Evolutionary conservation across 2,329 filamentous ascomycete species (phyloP).

Genomic region (Cryphonectria japonica): DNA sequence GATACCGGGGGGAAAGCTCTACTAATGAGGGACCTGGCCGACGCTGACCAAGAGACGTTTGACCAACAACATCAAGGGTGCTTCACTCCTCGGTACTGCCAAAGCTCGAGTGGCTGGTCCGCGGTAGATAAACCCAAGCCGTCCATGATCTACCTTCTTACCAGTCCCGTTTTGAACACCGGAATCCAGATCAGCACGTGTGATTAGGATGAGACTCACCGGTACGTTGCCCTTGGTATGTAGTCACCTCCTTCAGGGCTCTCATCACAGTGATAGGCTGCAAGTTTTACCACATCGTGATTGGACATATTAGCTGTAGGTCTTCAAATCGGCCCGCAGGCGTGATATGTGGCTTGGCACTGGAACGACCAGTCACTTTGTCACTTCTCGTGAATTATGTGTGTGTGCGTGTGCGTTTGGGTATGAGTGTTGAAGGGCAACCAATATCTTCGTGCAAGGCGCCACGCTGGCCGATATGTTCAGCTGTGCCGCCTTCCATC

Average conservation of each 20-base stretch:
- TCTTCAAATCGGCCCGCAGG: neutral
- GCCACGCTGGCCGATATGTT: neutral
- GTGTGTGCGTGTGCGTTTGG: neutral
- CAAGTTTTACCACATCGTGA: neutral
- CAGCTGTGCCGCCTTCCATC: neutral
- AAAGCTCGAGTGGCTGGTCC: neutral
- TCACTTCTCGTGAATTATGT: neutral
- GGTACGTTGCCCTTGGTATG: conserved; percentile 1
- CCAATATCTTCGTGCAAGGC: neutral
- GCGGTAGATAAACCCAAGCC: neutral
- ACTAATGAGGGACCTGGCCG: neutral
- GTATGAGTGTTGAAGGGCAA: neutral
- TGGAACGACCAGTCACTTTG: conserved; percentile 1
- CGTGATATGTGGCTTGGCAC: neutral
- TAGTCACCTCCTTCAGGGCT: neutral
- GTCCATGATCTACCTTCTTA: neutral
- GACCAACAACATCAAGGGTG: neutral
- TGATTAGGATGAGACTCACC: neutral
- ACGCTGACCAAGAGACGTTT: neutral
- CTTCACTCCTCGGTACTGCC: neutral
- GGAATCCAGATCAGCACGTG: neutral
- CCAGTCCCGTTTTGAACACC: neutral
- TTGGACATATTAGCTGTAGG: neutral
- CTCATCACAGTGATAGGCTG: neutral
- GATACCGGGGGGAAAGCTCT: neutral